phyloP scores from a whole-genome alignment of 169 alveolate genomes.

The Perkinsus olseni region DNA sequence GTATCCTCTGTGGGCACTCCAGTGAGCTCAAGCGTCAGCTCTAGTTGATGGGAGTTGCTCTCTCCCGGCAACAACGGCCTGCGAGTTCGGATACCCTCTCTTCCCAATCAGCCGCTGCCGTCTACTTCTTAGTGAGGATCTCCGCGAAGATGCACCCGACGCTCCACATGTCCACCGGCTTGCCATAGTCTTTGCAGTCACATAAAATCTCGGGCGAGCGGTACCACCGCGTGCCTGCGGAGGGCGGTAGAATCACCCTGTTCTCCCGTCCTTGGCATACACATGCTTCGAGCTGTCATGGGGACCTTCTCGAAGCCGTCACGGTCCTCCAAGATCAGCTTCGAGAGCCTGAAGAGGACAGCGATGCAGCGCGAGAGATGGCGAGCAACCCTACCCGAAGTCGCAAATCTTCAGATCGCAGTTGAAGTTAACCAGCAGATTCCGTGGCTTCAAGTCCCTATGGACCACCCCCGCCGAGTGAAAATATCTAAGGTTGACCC shows the following conservation, averaged over 20 bases:
- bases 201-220: slow-evolving; percentile 65
- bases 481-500: slow-evolving; percentile 41
- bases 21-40: slow-evolving; percentile 28
- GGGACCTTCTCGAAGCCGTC: not conserved
- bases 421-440: slow-evolving; percentile 85
- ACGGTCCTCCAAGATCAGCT: not conserved
- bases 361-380: not conserved
- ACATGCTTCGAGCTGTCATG: not conserved
- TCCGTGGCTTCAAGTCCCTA: slow-evolving; percentile 94
- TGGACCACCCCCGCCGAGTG: slow-evolving; percentile 89
- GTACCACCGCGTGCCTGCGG: slow-evolving; percentile 50
- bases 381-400: slow-evolving; percentile 63
- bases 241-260: not conserved
- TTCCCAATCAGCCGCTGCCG: slow-evolving; percentile 35
- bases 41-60: slow-evolving; percentile 28
- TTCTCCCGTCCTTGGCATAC: not conserved
- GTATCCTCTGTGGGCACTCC: slow-evolving; percentile 26
- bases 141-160: slow-evolving; percentile 61
- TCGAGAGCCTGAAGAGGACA: not conserved
- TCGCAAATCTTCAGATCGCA: slow-evolving; percentile 91
- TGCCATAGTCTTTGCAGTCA: slow-evolving; percentile 43
- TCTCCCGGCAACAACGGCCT: slow-evolving; percentile 53
- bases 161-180: slow-evolving; percentile 62
- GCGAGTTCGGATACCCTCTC: slow-evolving; percentile 2
- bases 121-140: not conserved